These are phyloP conservation scores for Phytophthora pluvialis DNA, from an alignment of 352 stramenopile species.

Conservation along the genomic window DNA sequence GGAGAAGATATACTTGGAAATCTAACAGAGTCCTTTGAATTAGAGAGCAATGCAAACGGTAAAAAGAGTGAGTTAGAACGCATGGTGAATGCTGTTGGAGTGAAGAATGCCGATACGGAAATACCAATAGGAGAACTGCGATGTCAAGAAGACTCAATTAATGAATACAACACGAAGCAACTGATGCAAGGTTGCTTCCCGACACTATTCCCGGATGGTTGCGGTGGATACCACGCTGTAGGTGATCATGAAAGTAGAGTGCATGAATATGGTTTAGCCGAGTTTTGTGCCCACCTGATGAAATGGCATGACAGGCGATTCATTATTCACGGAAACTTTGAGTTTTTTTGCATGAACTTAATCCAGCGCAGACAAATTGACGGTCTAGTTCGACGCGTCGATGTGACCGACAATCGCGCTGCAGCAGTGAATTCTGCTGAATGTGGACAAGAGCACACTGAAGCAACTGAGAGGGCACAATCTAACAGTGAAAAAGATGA, in stretches of 20 bases:
- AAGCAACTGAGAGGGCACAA: background rate
- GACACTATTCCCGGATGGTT: constrained; percentile 11
- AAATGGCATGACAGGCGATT: constrained; percentile 19
- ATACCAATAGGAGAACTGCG: background rate
- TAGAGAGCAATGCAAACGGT: background rate
- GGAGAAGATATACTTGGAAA: too few relatives aligned
- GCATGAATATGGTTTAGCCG: constrained; percentile 6
- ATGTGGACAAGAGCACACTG: background rate
- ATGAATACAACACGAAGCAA: constrained; percentile 12
- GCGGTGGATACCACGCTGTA: background rate
- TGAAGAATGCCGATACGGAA: background rate
- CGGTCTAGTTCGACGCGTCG: background rate
- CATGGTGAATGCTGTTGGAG: background rate
- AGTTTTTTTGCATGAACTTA: background rate
- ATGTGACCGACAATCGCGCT: background rate
- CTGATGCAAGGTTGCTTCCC: constrained; percentile 18
- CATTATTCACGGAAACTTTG: background rate
- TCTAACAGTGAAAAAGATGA: background rate
- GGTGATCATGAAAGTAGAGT: background rate
- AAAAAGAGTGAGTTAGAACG: background rate
- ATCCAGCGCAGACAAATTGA: background rate
- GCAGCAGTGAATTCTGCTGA: background rate
- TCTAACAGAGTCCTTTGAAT: too few relatives aligned
- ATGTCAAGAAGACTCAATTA: background rate
- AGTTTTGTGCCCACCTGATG: constrained; percentile 24